Conservation (phyloP, 805 yeast genomes). For the Wickerhamiella nectarea region DNA sequence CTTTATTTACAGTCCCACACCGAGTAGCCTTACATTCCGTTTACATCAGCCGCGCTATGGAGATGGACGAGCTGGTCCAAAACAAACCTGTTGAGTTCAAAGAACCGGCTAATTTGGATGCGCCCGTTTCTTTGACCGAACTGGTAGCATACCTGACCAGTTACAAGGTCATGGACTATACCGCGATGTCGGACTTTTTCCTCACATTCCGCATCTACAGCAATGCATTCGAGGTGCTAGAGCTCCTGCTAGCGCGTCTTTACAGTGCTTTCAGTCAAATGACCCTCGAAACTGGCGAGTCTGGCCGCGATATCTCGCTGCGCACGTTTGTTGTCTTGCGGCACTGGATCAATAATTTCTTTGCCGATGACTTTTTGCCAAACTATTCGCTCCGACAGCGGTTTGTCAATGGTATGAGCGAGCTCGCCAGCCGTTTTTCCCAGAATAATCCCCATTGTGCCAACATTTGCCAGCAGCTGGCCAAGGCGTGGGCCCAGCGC, state of each 20-base stretch:
- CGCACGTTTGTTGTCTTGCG: conserved; percentile 78
- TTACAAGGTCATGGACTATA: conserved; percentile 63
- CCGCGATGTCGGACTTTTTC: conserved; percentile 71
- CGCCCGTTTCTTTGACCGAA: conserved; percentile 15
- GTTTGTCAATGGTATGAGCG: conserved; percentile 30
- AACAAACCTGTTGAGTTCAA: neutral
- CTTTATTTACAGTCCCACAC: no score
- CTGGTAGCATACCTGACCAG: conserved; percentile 38
- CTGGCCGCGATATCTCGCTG: conserved; percentile 55
- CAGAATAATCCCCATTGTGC: conserved; percentile 17
- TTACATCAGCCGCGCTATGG: neutral
- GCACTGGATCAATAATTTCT: conserved; percentile 83
- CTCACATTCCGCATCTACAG: conserved; percentile 66
- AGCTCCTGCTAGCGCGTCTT: conserved; percentile 48
- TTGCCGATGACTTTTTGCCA: conserved; percentile 65
- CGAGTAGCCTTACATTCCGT: neutral
- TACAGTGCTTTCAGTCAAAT: conserved; percentile 49
- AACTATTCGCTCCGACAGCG: conserved; percentile 34
- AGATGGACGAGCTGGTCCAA: no score
- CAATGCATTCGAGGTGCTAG: conserved; percentile 42
- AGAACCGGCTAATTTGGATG: neutral
- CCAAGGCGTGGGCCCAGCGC: conserved; percentile 36
- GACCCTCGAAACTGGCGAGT: conserved; percentile 25
- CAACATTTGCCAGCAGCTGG: conserved; percentile 33
- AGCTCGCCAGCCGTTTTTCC: conserved; percentile 18